Evolutionary conservation across 2,329 filamentous ascomycete species (phyloP).

Genomic region (Lachnum nothofagi): DNA sequence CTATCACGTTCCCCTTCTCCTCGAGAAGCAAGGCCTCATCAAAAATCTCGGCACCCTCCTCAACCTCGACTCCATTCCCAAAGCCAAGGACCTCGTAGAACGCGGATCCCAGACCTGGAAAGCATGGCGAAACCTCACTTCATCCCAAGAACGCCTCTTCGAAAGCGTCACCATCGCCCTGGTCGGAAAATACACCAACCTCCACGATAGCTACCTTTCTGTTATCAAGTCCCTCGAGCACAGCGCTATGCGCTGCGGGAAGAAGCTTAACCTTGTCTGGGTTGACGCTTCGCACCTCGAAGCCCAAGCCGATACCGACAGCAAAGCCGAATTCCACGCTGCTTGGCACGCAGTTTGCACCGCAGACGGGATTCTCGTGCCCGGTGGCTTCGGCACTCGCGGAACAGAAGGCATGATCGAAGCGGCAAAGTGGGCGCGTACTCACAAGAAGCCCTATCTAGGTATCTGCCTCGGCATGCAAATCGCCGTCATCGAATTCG

Average conservation of each 20-base stretch:
- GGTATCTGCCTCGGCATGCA: slow-evolving; percentile 76
- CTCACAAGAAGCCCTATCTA: slow-evolving; percentile 73
- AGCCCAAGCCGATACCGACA: slow-evolving; percentile 50
- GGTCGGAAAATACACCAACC: slow-evolving; percentile 85
- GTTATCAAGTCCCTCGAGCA: slow-evolving; percentile 87
- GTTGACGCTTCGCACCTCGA: slow-evolving; percentile 85
- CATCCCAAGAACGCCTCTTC: slow-evolving; percentile 58
- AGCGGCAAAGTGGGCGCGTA: slow-evolving; percentile 80
- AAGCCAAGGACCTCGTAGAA: slow-evolving; percentile 49
- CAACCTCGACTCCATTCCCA: slow-evolving; percentile 53
- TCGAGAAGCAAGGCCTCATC: slow-evolving; percentile 74
- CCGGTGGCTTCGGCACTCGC: slow-evolving; percentile 62
- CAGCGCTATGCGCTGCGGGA: slow-evolving; percentile 76
- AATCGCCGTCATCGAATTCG: slow-evolving; percentile 83
- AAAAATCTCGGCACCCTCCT: slow-evolving; percentile 61
- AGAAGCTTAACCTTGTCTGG: slow-evolving; percentile 75
- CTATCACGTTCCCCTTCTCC: slow-evolving; percentile 91
- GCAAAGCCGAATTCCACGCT: slow-evolving; percentile 73
- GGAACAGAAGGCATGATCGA: slow-evolving; percentile 88
- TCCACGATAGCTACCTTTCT: slow-evolving; percentile 80
- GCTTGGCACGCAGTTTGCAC: slow-evolving; percentile 78
- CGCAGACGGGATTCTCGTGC: slow-evolving; percentile 57
- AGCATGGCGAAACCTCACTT: slow-evolving; percentile 69
- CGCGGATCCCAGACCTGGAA: slow-evolving; percentile 70
- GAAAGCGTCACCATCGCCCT: slow-evolving; percentile 75